Evolutionary conservation across 208 protist species (phyloP), one percentile per base, ranked within the genome.

Genomic region (Phytomonas sp.): DNA sequence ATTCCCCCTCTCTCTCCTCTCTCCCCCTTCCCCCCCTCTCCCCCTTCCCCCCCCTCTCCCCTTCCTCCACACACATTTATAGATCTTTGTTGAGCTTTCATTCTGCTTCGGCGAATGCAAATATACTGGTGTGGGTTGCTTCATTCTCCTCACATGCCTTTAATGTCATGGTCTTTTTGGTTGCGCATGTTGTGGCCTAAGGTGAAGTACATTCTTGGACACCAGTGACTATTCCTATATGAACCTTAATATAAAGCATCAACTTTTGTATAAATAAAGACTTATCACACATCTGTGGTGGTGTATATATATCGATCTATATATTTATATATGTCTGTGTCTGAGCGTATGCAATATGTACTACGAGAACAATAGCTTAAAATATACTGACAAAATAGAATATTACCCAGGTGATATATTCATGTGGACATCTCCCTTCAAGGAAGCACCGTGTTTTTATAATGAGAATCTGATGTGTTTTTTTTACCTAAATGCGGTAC

Each of bases 21-120:
- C 37, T 46, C 32, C 51, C 53, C 46, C 53, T 72, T 33, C 66
- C 68, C 26, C 59, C 53, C 68, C 46, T 0, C 28, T 26, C 32
- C 34, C 0, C 59, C 59, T 60, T 33, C 51, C 62, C 8, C 31
- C n/a, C 62, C 7, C 31, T 67, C 51, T 34, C 62, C 51, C 31
- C 31, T 36, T n/a, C n/a, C n/a, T n/a, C n/a, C n/a, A n/a, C 40
- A 51, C 40, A 51, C 40, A 51, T 51, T 51, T 51, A 51, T 6
- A 51, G 13, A 51, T 17, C 3, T 51, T 51, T 15, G 40, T 51
- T 51, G 40, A 51, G 40, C 40, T 51, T 51, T 51, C 40, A 6
- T 15, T 51, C 40, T 51, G 40, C 3, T 20, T 20, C 40, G 2
- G 4, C 20, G 40, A 51, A 20, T 51, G 40, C 40, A 51, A 51